phyloP scores from a whole-genome alignment of 2,329 filamentous ascomycete genomes.

The Colletotrichum zoysiae region DNA sequence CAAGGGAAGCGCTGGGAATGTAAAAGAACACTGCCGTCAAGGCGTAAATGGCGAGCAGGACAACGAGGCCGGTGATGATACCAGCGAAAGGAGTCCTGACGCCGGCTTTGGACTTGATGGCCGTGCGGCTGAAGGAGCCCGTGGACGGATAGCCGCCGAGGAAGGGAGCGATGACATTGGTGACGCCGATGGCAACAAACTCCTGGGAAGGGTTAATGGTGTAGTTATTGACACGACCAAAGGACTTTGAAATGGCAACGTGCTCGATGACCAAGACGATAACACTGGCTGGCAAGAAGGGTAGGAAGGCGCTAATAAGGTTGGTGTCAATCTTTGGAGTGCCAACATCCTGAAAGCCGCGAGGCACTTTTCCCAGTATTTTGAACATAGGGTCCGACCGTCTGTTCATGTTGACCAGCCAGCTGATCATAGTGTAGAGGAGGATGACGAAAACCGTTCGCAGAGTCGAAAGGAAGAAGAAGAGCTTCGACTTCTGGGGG shows the following conservation, averaged over 20 bases:
- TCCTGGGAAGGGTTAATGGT: slow-evolving; percentile 96
- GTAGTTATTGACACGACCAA: slow-evolving; percentile 96
- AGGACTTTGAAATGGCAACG: slow-evolving; percentile 97
- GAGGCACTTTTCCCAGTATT: slow-evolving; percentile 81
- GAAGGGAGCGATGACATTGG: slow-evolving; percentile 91
- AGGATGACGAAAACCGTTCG: slow-evolving; percentile 92
- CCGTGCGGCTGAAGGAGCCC: slow-evolving; percentile 95
- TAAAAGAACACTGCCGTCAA: slow-evolving; percentile 92
- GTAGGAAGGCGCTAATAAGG: slow-evolving; percentile 76
- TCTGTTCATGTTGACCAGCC: slow-evolving; percentile 80
- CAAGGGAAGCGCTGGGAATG: slow-evolving; percentile 83
- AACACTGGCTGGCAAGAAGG: slow-evolving; percentile 84
- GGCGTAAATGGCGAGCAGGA: slow-evolving; percentile 90
- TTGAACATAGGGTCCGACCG: slow-evolving; percentile 75
- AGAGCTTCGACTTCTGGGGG: slow-evolving; percentile 77
- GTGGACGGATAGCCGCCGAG: slow-evolving; percentile 92
- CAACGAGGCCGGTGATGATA: slow-evolving; percentile 86
- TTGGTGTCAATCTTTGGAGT: slow-evolving; percentile 76
- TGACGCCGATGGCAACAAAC: slow-evolving; percentile 92
- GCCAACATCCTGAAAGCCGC: slow-evolving; percentile 85
- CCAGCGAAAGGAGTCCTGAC: slow-evolving; percentile 92
- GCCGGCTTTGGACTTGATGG: slow-evolving; percentile 97
- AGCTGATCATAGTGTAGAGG: slow-evolving; percentile 92
- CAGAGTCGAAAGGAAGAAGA: slow-evolving; percentile 93
- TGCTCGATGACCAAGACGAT: slow-evolving; percentile 98